phyloP scores from a whole-genome alignment of 306 rosid species.

The Quillaja saponaria region DNA sequence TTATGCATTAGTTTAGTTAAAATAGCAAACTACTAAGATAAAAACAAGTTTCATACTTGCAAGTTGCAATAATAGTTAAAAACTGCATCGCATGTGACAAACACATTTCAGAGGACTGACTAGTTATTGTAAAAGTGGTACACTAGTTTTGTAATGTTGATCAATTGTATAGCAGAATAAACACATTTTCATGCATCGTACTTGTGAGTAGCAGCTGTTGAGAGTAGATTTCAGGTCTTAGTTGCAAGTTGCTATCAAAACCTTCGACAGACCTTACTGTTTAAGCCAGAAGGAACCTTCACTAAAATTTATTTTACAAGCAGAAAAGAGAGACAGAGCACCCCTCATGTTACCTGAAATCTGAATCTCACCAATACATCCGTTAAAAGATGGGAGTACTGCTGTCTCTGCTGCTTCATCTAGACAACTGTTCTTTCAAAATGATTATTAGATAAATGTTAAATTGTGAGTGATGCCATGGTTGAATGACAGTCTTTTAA shows the following conservation, averaged over 20 bases:
- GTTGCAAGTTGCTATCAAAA: slow-evolving; percentile 3
- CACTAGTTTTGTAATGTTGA: too few relatives aligned
- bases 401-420: slow-evolving; percentile 85
- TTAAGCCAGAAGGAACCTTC: slow-evolving; percentile 27
- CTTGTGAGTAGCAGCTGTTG: background rate
- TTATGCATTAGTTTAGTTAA: too few relatives aligned
- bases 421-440: slow-evolving; percentile 61
- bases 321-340: background rate
- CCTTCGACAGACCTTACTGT: background rate
- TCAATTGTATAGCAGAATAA: too few relatives aligned
- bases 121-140: too few relatives aligned
- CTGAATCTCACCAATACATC: slow-evolving; percentile 56
- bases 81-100: too few relatives aligned
- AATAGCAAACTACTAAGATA: too few relatives aligned
- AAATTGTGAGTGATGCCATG: slow-evolving; percentile 22
- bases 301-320: slow-evolving; percentile 9
- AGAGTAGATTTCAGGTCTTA: slow-evolving; percentile 11
- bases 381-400: slow-evolving; percentile 56
- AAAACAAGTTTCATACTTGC: too few relatives aligned
- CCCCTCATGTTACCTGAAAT: slow-evolving; percentile 60
- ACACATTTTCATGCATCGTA: too few relatives aligned
- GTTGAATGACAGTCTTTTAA: background rate
- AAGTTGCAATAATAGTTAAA: too few relatives aligned
- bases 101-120: too few relatives aligned
- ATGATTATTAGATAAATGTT: slow-evolving; percentile 31